A percentile compares a stretch with the other conserved stretches of the same genome.
These are phyloP conservation scores for Phialemoniopsis sp. DNA, from an alignment of 2,329 filamentous ascomycete species.

Conservation along the genomic window DNA sequence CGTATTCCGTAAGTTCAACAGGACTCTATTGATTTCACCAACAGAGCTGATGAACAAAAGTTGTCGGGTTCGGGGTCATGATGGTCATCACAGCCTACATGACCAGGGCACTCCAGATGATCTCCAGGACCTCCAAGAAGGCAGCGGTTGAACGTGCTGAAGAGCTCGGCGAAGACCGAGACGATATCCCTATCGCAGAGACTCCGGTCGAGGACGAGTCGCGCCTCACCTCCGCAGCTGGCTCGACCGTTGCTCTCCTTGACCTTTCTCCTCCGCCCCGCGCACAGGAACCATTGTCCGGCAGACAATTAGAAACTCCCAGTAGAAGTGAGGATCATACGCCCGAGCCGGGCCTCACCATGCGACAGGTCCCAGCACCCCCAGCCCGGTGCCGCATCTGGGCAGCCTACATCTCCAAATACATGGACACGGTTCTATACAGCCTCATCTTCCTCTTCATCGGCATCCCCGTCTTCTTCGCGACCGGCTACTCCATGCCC, in stretches of 20 bases:
- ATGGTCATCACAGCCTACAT: slow-evolving; percentile 49
- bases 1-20: slow-evolving; percentile 52
- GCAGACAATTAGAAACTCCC: too few species aligned
- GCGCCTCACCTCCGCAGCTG: too few species aligned
- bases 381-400: slow-evolving; percentile 43
- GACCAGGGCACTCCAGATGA: slow-evolving; percentile 46
- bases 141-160: slow-evolving; percentile 46
- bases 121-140: slow-evolving; percentile 47
- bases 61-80: slow-evolving; percentile 50
- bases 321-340: too few species aligned
- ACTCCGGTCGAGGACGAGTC: slow-evolving; percentile 9
- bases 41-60: slow-evolving; percentile 23
- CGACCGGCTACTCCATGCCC: slow-evolving; percentile 46
- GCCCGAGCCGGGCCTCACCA: too few species aligned
- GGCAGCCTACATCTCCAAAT: slow-evolving; percentile 39
- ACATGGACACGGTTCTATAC: slow-evolving; percentile 44
- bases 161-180: slow-evolving; percentile 38
- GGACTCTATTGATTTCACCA: too few species aligned
- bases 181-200: slow-evolving; percentile 41
- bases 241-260: slow-evolving; percentile 7
- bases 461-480: slow-evolving; percentile 52
- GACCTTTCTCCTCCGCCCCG: slow-evolving; percentile 16
- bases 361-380: slow-evolving; percentile 15
- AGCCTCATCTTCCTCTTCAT: slow-evolving; percentile 39
- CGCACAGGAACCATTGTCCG: too few species aligned